Percentiles rank a stretch among this genome's conserved stretches.
phyloP scores from a whole-genome alignment of 1,284 basidiomycete genomes.

The Sparassis latifolia region DNA sequence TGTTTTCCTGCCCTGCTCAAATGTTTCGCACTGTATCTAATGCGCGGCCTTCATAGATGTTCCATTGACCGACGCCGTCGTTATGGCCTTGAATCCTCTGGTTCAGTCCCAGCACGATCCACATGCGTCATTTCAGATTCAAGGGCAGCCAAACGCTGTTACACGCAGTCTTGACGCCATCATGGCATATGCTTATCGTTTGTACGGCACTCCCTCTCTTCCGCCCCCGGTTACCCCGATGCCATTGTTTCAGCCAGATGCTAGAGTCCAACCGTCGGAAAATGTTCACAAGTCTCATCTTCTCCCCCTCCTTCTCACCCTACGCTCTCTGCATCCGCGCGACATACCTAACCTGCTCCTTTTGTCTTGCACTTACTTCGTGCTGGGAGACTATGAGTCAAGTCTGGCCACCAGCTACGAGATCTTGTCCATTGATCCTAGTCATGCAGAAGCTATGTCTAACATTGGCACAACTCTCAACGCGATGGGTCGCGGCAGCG shows the following conservation, averaged over 20 bases:
- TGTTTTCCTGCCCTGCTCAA: neutral
- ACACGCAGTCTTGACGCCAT: constrained; percentile 15
- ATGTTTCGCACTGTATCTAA: neutral
- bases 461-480: constrained; percentile 46
- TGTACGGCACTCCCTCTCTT: constrained; percentile 16
- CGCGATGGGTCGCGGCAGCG: constrained; percentile 23
- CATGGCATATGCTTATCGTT: constrained; percentile 21
- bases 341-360: constrained; percentile 21
- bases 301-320: constrained; percentile 18
- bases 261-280: constrained; percentile 4
- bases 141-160: neutral
- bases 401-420: constrained; percentile 18
- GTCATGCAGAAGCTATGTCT: constrained; percentile 36
- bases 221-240: constrained; percentile 16
- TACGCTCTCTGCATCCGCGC: constrained; percentile 16
- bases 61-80: neutral
- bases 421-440: constrained; percentile 18
- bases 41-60: neutral
- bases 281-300: constrained; percentile 17
- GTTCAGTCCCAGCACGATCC: neutral
- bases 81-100: neutral
- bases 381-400: constrained; percentile 17
- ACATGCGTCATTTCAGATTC: neutral
- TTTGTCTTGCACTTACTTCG: constrained; percentile 22
- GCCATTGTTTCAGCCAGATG: constrained; percentile 8